Evolutionary conservation across 2,329 filamentous ascomycete species (phyloP).

Genomic region (Trichoderma sp.): DNA sequence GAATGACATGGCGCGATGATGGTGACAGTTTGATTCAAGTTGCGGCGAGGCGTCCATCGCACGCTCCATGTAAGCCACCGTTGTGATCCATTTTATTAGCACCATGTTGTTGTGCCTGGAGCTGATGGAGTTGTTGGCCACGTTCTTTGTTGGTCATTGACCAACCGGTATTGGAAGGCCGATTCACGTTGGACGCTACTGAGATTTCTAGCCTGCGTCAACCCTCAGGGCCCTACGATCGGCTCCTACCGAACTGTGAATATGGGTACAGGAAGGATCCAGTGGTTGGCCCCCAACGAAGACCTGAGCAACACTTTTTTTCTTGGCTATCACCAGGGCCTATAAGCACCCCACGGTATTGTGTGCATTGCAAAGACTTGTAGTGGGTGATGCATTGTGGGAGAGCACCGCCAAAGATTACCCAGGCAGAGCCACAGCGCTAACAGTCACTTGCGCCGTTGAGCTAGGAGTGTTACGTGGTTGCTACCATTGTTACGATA

Average conservation of each 20-base stretch:
- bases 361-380: background rate
- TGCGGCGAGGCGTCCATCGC: background rate
- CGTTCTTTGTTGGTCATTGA: background rate
- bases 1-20: background rate
- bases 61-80: background rate
- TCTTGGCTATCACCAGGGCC: background rate
- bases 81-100: conserved; percentile 18
- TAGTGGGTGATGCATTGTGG: background rate
- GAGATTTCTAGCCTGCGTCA: background rate
- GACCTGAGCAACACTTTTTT: background rate
- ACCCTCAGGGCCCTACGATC: background rate
- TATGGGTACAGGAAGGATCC: background rate
- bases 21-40: background rate
- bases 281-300: background rate
- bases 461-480: background rate
- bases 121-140: background rate
- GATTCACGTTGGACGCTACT: background rate
- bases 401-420: background rate
- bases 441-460: background rate
- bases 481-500: background rate
- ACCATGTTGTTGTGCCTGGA: background rate
- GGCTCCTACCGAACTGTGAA: background rate
- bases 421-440: background rate
- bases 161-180: conserved; percentile 10
- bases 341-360: background rate